Evolutionary conservation across 768 basidiomycete species (phyloP).

Genomic region (Cystofilobasidium macerans): DNA sequence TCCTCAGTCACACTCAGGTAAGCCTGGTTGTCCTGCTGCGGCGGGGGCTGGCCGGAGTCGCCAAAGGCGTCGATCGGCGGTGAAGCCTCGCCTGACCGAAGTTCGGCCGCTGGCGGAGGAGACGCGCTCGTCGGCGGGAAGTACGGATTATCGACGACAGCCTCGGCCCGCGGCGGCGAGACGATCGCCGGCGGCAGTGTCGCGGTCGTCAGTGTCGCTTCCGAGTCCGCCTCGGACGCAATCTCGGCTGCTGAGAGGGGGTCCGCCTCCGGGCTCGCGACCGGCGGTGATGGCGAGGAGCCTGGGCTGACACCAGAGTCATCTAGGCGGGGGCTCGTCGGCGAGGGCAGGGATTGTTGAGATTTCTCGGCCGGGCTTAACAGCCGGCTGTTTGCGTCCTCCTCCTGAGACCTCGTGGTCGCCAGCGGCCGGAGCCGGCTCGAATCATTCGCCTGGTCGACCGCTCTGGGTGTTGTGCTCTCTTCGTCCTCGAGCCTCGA

Average conservation of each 20-base stretch:
- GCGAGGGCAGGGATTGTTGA: no score
- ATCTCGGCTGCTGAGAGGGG: no score
- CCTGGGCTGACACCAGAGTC: no score
- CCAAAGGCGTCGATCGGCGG: background rate
- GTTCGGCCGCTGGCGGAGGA: background rate
- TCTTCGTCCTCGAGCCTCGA: background rate
- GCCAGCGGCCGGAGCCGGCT: no score
- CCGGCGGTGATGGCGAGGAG: no score
- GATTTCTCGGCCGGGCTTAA: no score
- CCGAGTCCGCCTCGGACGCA: no score
- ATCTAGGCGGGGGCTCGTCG: no score
- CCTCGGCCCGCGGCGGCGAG: background rate
- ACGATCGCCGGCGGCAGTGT: background rate
- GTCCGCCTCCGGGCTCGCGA: no score
- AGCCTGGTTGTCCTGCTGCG: background rate
- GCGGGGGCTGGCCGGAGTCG: background rate
- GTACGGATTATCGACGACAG: constrained; percentile 8
- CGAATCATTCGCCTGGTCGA: background rate
- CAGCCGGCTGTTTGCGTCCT: no score
- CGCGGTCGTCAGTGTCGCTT: background rate
- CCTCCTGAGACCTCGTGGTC: no score
- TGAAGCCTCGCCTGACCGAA: background rate
- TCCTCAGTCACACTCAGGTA: constrained; percentile 29
- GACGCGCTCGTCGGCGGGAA: constrained; percentile 13
- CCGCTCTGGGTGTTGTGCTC: background rate